Evolutionary conservation across 495 filamentous ascomycete species (phyloP).

Genomic region (Staphylotrichum tortipilum): DNA sequence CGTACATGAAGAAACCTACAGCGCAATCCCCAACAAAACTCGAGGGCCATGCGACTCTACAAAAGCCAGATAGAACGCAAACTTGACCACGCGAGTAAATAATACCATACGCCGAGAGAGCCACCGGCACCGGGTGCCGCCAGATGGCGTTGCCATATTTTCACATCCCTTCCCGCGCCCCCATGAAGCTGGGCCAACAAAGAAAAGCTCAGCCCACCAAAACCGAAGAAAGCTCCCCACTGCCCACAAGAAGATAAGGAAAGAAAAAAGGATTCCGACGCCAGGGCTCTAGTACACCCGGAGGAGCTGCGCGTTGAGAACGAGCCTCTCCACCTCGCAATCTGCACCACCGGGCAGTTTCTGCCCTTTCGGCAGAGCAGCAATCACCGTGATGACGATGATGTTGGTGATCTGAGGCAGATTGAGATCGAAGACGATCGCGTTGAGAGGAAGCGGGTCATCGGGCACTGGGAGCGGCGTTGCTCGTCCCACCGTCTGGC

Average conservation of each 20-base stretch:
- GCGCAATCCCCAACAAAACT: background rate
- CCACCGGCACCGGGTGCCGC: too few relatives aligned
- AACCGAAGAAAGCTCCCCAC: background rate
- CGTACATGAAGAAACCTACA: background rate
- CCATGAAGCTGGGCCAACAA: background rate
- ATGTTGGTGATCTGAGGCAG: conserved; percentile 56
- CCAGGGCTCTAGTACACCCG: conserved; percentile 7
- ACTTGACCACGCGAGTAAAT: too few relatives aligned
- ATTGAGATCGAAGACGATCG: conserved; percentile 52
- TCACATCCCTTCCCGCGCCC: too few relatives aligned
- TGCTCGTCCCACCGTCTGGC: conserved; percentile 51
- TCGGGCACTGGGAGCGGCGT: conserved; percentile 35
- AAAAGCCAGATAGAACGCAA: background rate
- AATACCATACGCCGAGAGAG: too few relatives aligned
- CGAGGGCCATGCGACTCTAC: background rate
- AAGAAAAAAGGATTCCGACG: too few relatives aligned
- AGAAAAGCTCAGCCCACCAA: background rate
- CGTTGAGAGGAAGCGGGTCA: conserved; percentile 35
- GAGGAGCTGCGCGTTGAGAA: conserved; percentile 24
- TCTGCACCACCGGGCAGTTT: conserved; percentile 47
- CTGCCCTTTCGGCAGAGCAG: conserved; percentile 50
- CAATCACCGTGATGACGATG: conserved; percentile 57
- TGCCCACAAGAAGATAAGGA: too few relatives aligned
- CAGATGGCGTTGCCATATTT: background rate
- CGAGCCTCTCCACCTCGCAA: conserved; percentile 60